phyloP scores from a whole-genome alignment of 1,284 basidiomycete species.

The Cutaneotrichosporon cutaneum region DNA sequence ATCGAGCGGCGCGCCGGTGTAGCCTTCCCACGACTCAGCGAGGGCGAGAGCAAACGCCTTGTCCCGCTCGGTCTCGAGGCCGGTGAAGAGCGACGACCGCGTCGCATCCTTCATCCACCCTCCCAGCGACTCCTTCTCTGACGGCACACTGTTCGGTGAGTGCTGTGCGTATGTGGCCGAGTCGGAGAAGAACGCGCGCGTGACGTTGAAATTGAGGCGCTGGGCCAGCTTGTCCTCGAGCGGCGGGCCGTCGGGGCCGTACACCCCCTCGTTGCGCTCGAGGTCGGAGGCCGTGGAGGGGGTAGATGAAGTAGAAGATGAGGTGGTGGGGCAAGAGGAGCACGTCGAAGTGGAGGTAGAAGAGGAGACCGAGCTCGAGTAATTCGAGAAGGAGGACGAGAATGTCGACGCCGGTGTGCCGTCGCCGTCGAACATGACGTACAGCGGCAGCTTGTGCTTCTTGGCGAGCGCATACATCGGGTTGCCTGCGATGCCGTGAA shows the following conservation, averaged over 20 bases:
- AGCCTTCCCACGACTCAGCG: slow-evolving; percentile 5
- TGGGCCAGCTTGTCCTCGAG: slow-evolving; percentile 1
- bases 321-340: not conserved
- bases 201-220: slow-evolving; percentile 4
- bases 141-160: not conserved
- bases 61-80: not conserved
- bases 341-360: not conserved
- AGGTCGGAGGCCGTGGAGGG: not conserved
- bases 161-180: slow-evolving; percentile 1
- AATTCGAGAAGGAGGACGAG: not conserved
- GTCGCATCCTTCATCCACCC: not conserved
- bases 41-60: not conserved
- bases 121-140: not conserved
- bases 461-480: not conserved
- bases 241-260: not conserved
- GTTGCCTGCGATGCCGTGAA: slow-evolving; percentile 2
- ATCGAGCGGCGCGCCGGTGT: not conserved
- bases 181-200: slow-evolving; percentile 3
- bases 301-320: not conserved
- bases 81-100: not conserved
- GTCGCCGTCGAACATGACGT: not conserved
- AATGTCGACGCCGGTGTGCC: not conserved
- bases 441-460: not conserved
- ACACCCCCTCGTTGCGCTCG: slow-evolving; percentile 1
- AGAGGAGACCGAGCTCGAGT: not conserved